phyloP scores from a whole-genome alignment of 768 basidiomycete genomes.

The Boletus barrowsii region DNA sequence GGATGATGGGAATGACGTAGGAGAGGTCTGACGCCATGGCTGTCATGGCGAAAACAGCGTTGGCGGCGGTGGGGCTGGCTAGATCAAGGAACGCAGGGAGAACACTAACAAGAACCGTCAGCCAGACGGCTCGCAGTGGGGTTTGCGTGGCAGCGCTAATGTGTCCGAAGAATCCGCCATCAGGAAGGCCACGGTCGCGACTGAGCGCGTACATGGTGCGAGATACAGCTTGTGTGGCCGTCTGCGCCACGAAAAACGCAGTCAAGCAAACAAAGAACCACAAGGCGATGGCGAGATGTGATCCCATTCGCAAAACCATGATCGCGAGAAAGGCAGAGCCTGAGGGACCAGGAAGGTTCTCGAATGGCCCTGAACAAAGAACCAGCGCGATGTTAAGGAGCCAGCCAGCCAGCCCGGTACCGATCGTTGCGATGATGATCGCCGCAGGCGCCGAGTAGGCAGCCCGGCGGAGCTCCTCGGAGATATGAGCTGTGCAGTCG shows the following conservation, averaged over 20 bases:
- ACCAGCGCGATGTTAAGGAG: slow-evolving; percentile 62
- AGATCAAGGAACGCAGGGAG: slow-evolving; percentile 49
- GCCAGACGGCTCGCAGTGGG: slow-evolving; percentile 55
- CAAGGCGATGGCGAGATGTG: slow-evolving; percentile 45
- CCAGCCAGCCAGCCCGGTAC: slow-evolving; percentile 55
- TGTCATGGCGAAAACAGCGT: slow-evolving; percentile 57
- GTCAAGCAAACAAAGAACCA: slow-evolving; percentile 61
- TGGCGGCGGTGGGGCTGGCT: slow-evolving; percentile 49
- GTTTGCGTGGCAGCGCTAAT: slow-evolving; percentile 47
- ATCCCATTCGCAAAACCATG: slow-evolving; percentile 53
- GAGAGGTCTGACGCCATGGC: slow-evolving; percentile 51
- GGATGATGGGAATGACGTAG: slow-evolving; percentile 57
- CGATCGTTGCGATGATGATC: slow-evolving; percentile 43
- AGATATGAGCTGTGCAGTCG: slow-evolving; percentile 24
- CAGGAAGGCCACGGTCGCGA: slow-evolving; percentile 52
- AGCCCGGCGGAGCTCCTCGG: slow-evolving; percentile 51
- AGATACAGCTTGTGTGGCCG: slow-evolving; percentile 51
- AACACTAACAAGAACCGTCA: slow-evolving; percentile 41
- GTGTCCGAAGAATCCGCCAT: slow-evolving; percentile 54
- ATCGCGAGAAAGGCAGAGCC: slow-evolving; percentile 57
- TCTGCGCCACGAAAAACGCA: slow-evolving; percentile 58
- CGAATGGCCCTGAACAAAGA: slow-evolving; percentile 53
- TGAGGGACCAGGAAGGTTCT: slow-evolving; percentile 48
- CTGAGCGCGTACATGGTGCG: slow-evolving; percentile 60
- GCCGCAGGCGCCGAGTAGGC: slow-evolving; percentile 46